phyloP scores from a whole-genome alignment of 2,329 filamentous ascomycete genomes.

The Fusarium fujikuroi region DNA sequence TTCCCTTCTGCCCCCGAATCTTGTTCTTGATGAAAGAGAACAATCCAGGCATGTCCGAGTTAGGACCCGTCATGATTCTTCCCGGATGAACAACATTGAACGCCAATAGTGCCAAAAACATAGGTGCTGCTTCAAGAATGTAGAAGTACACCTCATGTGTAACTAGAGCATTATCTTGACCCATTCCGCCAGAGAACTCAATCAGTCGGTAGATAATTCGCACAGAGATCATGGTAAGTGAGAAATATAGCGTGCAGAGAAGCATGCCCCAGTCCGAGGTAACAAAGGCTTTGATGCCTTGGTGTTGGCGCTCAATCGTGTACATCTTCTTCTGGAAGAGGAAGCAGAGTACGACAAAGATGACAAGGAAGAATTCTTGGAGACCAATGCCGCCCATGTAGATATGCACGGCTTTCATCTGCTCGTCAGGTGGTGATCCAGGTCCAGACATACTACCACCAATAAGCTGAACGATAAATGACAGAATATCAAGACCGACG shows the following conservation, averaged over 20 bases:
- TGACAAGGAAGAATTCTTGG: constrained; percentile 61
- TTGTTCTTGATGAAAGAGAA: constrained; percentile 15
- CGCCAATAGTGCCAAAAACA: constrained; percentile 55
- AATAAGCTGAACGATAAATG: constrained; percentile 49
- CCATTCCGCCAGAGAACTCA: constrained; percentile 59
- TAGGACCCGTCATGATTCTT: constrained; percentile 33
- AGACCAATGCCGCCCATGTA: constrained; percentile 66
- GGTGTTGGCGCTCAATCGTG: background rate
- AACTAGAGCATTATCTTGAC: constrained; percentile 26
- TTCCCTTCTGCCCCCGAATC: background rate
- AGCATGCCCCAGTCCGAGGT: constrained; percentile 26
- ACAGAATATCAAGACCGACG: constrained; percentile 54
- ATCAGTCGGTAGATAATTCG: constrained; percentile 66
- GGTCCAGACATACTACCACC: constrained; percentile 47
- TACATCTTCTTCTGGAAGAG: constrained; percentile 29
- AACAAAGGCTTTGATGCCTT: background rate
- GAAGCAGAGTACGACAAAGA: constrained; percentile 54
- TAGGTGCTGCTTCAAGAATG: constrained; percentile 56
- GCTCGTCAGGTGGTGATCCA: constrained; percentile 39
- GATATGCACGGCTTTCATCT: constrained; percentile 51
- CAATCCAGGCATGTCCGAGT: constrained; percentile 35
- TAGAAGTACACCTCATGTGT: constrained; percentile 59
- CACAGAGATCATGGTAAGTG: constrained; percentile 51
- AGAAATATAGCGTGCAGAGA: constrained; percentile 49
- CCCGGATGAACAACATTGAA: constrained; percentile 58